Base-by-base conservation (phyloP, 2,329 filamentous ascomycete species). In the Exophiala sideris region DNA sequence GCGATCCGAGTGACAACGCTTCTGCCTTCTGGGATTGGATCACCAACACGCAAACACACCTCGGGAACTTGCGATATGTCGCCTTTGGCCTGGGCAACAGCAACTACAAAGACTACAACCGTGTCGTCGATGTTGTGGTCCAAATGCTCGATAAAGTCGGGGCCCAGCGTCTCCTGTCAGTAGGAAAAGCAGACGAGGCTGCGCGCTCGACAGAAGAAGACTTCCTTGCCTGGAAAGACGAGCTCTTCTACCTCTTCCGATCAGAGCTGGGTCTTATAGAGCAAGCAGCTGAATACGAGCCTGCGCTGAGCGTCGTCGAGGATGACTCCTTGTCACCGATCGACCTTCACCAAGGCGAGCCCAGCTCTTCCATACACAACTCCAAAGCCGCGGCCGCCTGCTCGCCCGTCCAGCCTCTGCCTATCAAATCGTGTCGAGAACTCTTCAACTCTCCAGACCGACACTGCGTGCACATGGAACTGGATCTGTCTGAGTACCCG, bases 91-190 rank as follows among this genome's bases (percentile, higher is more conserved):
- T 96, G 36, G 91, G 91, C 54, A 96, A 96, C 78, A 95, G 95
- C 76, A 96, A 91, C 32, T 96, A 96, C 71, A 91, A 96, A 70
- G 91, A 96, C 76, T 96, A 95, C 79, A 96, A 96, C 76, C 87
- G 87, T 45, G 92, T 96, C 84, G 88, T 96, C 54, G 88, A 91
- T 71, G 88, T 90, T 59, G 85, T 95, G 51, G 82, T 89, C 71
- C 86, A 87, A 71, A 83, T 82, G 48, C 76, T 96, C 48, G 77
- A 84, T 65, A 88, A 85, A 65, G 79, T 91, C 5, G 91, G 91
- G 42, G 91, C 88, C 5, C 79, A 81, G 64, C 80, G 87, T 56
- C 86, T 96, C 56, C 88, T 91, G 48, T 79, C 85, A 45, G 88
- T 90, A 52, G 91, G 91, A 59, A 91, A 95, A 74, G 92, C 91